These are phyloP conservation scores for Yarrowia osloensis DNA, from an alignment of 805 yeast species.

Conservation along the genomic window DNA sequence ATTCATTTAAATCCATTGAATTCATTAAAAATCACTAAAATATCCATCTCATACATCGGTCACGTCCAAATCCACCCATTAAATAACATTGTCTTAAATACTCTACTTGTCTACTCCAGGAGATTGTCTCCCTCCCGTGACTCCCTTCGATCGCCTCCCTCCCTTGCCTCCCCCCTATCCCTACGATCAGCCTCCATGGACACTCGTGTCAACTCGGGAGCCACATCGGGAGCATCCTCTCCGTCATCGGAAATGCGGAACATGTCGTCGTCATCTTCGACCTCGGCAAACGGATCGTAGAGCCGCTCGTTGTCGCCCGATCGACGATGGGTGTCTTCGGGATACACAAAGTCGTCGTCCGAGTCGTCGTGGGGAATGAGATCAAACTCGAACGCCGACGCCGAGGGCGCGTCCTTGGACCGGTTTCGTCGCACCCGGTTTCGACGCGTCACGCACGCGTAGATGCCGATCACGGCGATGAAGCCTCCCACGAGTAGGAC, in stretches of 20 bases:
- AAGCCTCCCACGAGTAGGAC: constrained; percentile 51
- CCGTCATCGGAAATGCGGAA: constrained; percentile 31
- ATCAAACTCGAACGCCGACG: constrained; percentile 36
- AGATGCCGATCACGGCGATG: constrained; percentile 43
- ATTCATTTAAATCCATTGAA: too few species aligned
- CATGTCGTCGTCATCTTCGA: constrained; percentile 31
- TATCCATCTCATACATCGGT: too few species aligned
- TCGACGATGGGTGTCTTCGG: constrained; percentile 6
- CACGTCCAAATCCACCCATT: too few species aligned
- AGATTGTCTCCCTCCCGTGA: too few species aligned
- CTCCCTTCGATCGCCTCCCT: too few species aligned
- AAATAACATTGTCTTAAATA: too few species aligned
- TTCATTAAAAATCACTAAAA: too few species aligned
- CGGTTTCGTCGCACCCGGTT: constrained; percentile 30
- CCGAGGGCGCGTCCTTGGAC: constrained; percentile 31
- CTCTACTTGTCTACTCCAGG: too few species aligned
- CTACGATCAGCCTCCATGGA: constrained; percentile 6
- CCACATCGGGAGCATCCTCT: constrained; percentile 16
- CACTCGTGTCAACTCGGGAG: neutral
- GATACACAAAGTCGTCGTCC: constrained; percentile 30
- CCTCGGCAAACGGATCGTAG: constrained; percentile 17
- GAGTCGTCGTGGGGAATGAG: constrained; percentile 35
- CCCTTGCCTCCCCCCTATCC: too few species aligned
- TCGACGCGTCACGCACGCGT: constrained; percentile 48
- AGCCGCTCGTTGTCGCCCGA: neutral